These are phyloP conservation scores for Sodiomyces alkalinus DNA, from an alignment of 2,329 filamentous ascomycete genomes.

Conservation along the genomic window DNA sequence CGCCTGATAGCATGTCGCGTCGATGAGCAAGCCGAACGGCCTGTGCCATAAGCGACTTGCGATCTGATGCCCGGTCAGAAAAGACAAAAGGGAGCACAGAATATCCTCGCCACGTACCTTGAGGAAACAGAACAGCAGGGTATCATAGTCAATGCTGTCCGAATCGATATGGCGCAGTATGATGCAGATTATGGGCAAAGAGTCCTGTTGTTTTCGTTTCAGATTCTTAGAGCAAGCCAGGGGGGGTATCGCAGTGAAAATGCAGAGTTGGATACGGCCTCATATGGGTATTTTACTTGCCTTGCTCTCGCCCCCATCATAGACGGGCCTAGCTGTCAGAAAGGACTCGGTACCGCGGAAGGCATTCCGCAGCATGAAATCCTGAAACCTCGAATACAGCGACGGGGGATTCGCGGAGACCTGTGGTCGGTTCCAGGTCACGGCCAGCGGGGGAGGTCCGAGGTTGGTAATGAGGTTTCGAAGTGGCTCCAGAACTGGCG, in stretches of 20 bases:
- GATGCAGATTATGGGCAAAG: constrained; percentile 52
- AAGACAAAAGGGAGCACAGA: not conserved
- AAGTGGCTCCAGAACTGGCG: constrained; percentile 44
- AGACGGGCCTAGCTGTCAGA: constrained; percentile 48
- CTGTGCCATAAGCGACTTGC: constrained; percentile 56
- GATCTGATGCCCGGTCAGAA: constrained; percentile 26
- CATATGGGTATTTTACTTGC: too few relatives aligned
- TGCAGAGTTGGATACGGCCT: not conserved
- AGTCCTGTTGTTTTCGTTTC: constrained; percentile 28
- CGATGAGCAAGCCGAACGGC: constrained; percentile 51
- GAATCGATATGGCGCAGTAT: constrained; percentile 53
- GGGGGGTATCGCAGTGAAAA: not conserved
- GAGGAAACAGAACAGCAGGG: constrained; percentile 50
- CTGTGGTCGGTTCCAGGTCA: constrained; percentile 53
- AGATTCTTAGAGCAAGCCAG: not conserved
- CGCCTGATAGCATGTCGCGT: constrained; percentile 57
- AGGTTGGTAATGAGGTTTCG: constrained; percentile 49
- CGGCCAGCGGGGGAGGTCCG: constrained; percentile 50
- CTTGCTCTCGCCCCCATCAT: constrained; percentile 57
- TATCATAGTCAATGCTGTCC: constrained; percentile 50
- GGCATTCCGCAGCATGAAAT: constrained; percentile 58
- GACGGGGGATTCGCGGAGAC: constrained; percentile 49
- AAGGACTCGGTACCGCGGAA: constrained; percentile 50
- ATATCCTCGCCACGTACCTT: constrained; percentile 31
- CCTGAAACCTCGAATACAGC: constrained; percentile 52